A percentile compares a stretch with the other conserved stretches of the same genome.
Evolutionary conservation across 768 basidiomycete genomes (phyloP).

Genomic region (Macrolepiota fuliginosa): DNA sequence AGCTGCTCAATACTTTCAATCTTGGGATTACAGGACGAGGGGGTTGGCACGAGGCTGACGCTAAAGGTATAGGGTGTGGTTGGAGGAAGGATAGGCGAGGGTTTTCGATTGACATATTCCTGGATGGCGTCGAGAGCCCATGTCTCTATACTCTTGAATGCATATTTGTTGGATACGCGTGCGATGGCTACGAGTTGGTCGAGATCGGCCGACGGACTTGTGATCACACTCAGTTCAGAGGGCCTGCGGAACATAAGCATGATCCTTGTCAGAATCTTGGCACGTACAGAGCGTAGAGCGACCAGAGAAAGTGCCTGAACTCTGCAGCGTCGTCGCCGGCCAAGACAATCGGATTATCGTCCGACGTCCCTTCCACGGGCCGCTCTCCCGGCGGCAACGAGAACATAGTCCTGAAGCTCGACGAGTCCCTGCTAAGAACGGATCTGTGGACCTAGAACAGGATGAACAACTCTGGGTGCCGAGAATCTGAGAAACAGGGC

Average conservation of each 20-base stretch:
- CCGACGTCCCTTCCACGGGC: conserved; percentile 55
- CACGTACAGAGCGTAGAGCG: conserved; percentile 75
- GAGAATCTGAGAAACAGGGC: conserved; percentile 18
- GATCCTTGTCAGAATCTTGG: conserved; percentile 20
- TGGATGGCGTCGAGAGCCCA: conserved; percentile 78
- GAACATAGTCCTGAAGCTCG: conserved; percentile 67
- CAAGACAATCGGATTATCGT: conserved; percentile 63
- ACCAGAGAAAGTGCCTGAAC: conserved; percentile 74
- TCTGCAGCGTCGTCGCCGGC: conserved; percentile 61
- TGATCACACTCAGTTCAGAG: conserved; percentile 51
- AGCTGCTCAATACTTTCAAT: conserved; percentile 44
- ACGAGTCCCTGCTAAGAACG: conserved; percentile 59
- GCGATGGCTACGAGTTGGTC: conserved; percentile 49
- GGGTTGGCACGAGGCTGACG: conserved; percentile 11
- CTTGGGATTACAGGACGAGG: conserved; percentile 13
- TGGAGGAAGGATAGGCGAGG: conserved; percentile 47
- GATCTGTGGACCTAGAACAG: conserved; percentile 7
- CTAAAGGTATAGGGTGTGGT: conserved; percentile 27
- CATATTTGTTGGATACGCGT: conserved; percentile 68
- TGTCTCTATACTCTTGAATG: conserved; percentile 69
- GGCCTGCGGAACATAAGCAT: conserved; percentile 45
- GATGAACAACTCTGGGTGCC: background rate
- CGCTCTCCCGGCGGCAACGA: conserved; percentile 57
- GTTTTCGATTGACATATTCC: conserved; percentile 58
- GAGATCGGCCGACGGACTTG: conserved; percentile 49